Evolutionary conservation across 768 basidiomycete genomes (phyloP).

Genomic region (Tricholoma bakamatsutake): DNA sequence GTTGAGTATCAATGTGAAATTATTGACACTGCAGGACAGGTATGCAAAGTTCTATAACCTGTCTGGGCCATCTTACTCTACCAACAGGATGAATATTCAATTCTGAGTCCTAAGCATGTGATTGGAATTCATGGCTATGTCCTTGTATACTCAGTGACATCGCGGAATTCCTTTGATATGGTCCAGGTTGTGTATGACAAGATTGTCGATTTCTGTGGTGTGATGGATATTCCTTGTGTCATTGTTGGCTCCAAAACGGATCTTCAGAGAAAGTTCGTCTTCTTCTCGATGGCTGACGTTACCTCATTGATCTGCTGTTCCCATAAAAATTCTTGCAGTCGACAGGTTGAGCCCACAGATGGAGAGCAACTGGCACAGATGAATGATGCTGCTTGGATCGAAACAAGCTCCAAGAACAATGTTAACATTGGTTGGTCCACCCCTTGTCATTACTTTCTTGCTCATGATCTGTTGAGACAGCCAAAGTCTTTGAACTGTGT

Average conservation of each 20-base stretch:
- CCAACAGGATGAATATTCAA: conserved; percentile 82
- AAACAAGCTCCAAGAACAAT: conserved; percentile 81
- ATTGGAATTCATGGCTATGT: conserved; percentile 94
- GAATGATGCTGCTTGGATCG: conserved; percentile 73
- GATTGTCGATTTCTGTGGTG: conserved; percentile 81
- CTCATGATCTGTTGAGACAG: conserved; percentile 26
- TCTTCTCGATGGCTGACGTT: conserved; percentile 3
- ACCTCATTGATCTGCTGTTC: conserved; percentile 9
- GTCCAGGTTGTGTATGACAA: conserved; percentile 88
- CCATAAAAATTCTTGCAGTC: conserved; percentile 26
- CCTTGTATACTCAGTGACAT: conserved; percentile 87
- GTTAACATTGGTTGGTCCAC: conserved; percentile 69
- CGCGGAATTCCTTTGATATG: conserved; percentile 86
- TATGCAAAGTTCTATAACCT: conserved; percentile 26
- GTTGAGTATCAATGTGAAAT: conserved; percentile 88
- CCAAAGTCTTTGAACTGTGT: conserved; percentile 76
- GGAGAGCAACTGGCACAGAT: conserved; percentile 66
- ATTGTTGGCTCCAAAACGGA: conserved; percentile 90
- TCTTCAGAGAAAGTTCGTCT: conserved; percentile 61
- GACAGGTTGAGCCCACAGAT: conserved; percentile 63
- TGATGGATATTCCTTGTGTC: conserved; percentile 79
- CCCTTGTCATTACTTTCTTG: not conserved
- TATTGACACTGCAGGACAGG: conserved; percentile 94
- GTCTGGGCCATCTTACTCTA: conserved; percentile 5
- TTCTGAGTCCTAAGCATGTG: conserved; percentile 82